Base-by-base conservation (phyloP, 1,284 basidiomycete species). In the Ganoderma lucidum region DNA sequence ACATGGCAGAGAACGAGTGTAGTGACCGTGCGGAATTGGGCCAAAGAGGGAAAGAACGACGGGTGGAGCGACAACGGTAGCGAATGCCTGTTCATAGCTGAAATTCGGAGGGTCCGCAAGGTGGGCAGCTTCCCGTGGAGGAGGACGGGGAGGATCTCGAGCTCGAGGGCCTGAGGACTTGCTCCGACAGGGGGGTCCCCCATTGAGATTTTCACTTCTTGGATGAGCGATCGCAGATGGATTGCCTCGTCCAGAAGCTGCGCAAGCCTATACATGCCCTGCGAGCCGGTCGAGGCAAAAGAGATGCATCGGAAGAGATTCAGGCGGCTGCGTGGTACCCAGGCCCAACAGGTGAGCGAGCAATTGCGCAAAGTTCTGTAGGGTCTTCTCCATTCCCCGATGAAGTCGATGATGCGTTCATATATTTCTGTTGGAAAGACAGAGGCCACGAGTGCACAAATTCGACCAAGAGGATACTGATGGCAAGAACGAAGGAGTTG, bases 341-440 rank as follows among this genome's bases (percentile, higher is more conserved):
- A 76, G 53, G 67, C 45, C 28, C 63, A 66, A 66, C 71, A 76
- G 14, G 70, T 67, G n/a, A 76, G 72, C 8, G 70, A 69, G 58
- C 75, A 76, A 19, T 44, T 68, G 48, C 67, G 68, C n/a, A 75
- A 62, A 9, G 68, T 63, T 8, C 35, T 64, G 15, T 41, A 35
- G n/a, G 48, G 23, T 28, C 48, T 28, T 6, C 23, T 51, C 48
- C 48, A 63, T 72, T 72, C 28, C 62, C 61, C 67, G 63, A 67
- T 41, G 67, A 63, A 59, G 64, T 75, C 75, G 66, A 77, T 75
- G 63, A 76, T 74, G 28, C 68, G 70, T 17, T 75, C 72, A 42
- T 67, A 71, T 28, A 77, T 51, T 42, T 75, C 74, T 45, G 71
- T 68, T 5, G 73, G 74, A 9, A 76, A 59, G 42, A 41, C 32